These are phyloP conservation scores for Diaporthe sp. DNA, from an alignment of 2,329 filamentous ascomycete genomes.

Conservation along the genomic window DNA sequence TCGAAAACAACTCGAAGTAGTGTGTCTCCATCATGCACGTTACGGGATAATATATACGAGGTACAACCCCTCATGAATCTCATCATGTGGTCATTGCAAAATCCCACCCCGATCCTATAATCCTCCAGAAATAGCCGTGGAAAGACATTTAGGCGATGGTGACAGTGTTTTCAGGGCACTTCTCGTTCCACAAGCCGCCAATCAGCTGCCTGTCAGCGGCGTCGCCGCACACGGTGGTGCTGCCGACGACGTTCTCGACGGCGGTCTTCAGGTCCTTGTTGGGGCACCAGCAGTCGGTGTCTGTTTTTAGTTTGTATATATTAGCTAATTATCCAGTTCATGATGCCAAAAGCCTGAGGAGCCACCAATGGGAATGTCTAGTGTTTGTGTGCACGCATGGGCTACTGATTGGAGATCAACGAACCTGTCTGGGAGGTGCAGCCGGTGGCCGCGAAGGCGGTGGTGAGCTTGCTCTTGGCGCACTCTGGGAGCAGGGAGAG, in stretches of 20 bases:
- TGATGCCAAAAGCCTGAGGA: fast-evolving
- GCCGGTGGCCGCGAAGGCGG: constrained; percentile 4
- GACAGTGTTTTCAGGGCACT: constrained; percentile 9
- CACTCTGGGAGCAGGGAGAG: background rate
- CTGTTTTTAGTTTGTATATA: background rate
- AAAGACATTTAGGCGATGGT: background rate
- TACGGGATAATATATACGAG: background rate
- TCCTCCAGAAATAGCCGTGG: background rate
- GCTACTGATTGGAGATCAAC: background rate
- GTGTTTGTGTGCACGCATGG: background rate
- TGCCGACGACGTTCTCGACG: background rate
- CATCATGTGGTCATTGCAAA: constrained; percentile 21
- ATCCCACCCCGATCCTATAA: too few relatives aligned
- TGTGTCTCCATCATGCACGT: background rate
- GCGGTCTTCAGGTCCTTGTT: background rate
- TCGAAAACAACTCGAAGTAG: background rate
- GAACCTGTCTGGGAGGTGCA: constrained; percentile 21
- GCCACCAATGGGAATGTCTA: background rate
- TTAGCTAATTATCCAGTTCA: background rate
- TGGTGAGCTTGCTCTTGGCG: constrained; percentile 6
- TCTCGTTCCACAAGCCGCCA: background rate
- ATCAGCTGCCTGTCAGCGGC: constrained; percentile 8
- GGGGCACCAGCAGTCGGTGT: constrained; percentile 18
- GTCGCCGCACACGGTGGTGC: background rate
- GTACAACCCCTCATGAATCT: background rate